Base-by-base conservation (phyloP, 2,329 filamentous ascomycete species). In the Ophiostoma perfectum region DNA sequence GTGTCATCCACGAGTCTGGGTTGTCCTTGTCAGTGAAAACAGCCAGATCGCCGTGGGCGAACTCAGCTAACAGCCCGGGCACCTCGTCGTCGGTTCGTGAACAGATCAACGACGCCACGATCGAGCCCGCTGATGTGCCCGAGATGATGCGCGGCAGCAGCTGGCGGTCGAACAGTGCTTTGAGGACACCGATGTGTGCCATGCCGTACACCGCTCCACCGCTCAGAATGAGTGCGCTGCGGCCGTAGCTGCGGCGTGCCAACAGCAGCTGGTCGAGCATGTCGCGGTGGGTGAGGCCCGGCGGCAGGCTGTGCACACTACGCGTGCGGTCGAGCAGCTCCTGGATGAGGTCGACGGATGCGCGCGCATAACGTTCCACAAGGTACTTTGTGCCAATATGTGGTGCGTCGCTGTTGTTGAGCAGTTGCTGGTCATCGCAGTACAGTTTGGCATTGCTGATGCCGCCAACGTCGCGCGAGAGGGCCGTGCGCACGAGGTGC, bases 141-240 rank as follows among this genome's bases (percentile, higher is more conserved):
- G 92, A 96, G 66, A 96, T 91, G 75, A 96, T 93, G 64, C 92
- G 88, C 3, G 93, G 93, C 2, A 97, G 82, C 12, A 96, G 81
- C 7, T 86, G 85, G 3, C 86, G 83, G 74, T 95, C 88, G 76
- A 88, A 93, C 2, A 97, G 82, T 4, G 89, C 85, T 77, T 96
- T 96, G 67, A 96, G 80, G 2, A 97, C 92, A 1, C 93, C 93
- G 67, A 96, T 90, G 76, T 97, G 93, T 70, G 91, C 91, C 91
- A 97, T 96, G 55, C 93, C 93, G 78, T 96, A 92, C 0, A 93
- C 95, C 1, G 90, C 92, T 2, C 93, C 93, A 7, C 93, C 93
- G 4, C 92, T 96, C 9, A 97, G 81, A 9, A 96, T 81, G 66
- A 97, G 80, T 0, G 92, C 93, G 71, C 89, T 95, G 71, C 92